These are phyloP conservation scores for Hydrangea macrophylla DNA, from an alignment of 148 eudicot species.

Conservation along the genomic window DNA sequence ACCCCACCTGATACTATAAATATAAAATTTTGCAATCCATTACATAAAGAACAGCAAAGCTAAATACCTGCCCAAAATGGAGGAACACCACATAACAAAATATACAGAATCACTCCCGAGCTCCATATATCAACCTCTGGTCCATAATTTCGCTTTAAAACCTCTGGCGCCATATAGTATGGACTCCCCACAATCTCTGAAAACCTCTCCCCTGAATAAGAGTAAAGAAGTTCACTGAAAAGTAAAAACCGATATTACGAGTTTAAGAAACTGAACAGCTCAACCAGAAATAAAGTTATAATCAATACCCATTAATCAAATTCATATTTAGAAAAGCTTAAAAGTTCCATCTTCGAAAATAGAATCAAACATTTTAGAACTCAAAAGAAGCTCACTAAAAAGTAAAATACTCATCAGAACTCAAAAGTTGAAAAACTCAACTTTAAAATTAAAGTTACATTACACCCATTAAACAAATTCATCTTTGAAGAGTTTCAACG, in stretches of 20 bases:
- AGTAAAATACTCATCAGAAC: too few species aligned
- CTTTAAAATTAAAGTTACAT: too few species aligned
- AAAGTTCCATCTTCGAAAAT: too few species aligned
- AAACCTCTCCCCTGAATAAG: conserved; percentile 59
- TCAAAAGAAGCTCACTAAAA: too few species aligned
- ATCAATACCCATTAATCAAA: too few species aligned
- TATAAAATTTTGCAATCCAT: background rate
- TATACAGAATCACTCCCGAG: conserved; percentile 85
- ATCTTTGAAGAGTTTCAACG: too few species aligned
- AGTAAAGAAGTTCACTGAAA: background rate
- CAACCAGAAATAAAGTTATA: background rate
- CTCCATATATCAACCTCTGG: conserved; percentile 94
- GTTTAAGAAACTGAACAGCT: background rate
- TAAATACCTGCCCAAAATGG: conserved; percentile 90
- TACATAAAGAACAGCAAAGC: background rate
- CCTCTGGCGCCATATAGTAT: conserved; percentile 96
- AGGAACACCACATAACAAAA: conserved; percentile 86
- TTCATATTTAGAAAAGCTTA: too few species aligned
- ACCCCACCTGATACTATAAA: background rate
- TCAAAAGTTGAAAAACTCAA: too few species aligned
- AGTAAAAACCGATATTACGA: too few species aligned
- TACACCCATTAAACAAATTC: too few species aligned
- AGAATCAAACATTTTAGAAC: too few species aligned
- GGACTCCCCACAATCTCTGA: conserved; percentile 91
- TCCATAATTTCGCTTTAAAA: conserved; percentile 77